Conservation (phyloP, 2,329 filamentous ascomycete species). For the Trichoderma atroviride region DNA sequence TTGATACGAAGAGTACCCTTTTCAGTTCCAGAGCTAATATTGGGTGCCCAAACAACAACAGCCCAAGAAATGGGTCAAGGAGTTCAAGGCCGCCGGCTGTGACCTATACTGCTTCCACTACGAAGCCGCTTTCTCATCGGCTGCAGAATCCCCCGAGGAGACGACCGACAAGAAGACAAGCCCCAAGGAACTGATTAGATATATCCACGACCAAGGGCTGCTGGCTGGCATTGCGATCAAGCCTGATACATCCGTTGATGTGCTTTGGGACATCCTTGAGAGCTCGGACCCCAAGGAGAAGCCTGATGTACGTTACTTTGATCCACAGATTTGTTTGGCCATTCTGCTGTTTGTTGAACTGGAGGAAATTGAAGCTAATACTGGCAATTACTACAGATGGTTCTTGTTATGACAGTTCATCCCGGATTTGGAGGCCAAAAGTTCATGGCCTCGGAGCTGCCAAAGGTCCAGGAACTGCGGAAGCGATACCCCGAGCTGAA, state of each 20-base stretch:
- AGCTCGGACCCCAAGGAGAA: conserved; percentile 70
- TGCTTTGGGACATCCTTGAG: conserved; percentile 88
- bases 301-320: conserved; percentile 72
- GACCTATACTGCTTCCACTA: conserved; percentile 99
- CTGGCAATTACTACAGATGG: conserved; percentile 67
- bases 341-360: neutral
- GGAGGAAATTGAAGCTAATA: neutral
- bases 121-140: conserved; percentile 88
- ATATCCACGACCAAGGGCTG: conserved; percentile 87
- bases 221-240: conserved; percentile 95
- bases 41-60: conserved; percentile 40
- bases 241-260: conserved; percentile 85
- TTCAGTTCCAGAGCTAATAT: neutral
- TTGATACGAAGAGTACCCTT: neutral
- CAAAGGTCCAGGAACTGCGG: conserved; percentile 86
- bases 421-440: conserved; percentile 98
- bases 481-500: conserved; percentile 86
- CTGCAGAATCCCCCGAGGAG: conserved; percentile 76
- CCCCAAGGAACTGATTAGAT: conserved; percentile 82
- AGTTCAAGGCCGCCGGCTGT: conserved; percentile 91
- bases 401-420: conserved; percentile 96
- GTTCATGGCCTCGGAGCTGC: conserved; percentile 95
- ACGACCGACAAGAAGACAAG: conserved; percentile 72
- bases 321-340: conserved; percentile 28
- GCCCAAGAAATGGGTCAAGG: conserved; percentile 98